Evolutionary conservation across 1,284 basidiomycete species (phyloP), one percentile per base, ranked within the genome.

Genomic region (Coriolopsis trogii): DNA sequence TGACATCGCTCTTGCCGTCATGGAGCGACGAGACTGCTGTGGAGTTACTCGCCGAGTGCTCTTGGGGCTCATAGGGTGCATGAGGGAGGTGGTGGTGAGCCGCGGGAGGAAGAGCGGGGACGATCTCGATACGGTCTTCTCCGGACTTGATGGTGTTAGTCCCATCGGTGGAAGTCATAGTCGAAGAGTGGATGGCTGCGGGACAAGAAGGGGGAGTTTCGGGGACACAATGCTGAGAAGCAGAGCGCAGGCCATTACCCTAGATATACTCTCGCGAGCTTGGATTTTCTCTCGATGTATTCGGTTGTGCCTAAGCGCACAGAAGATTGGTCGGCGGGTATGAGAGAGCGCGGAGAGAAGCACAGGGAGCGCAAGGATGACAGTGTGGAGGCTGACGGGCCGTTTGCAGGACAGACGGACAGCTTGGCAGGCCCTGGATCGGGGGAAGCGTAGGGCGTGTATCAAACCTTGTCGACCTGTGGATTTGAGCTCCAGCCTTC

Each of bases 1-100:
- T 58, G 39, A 53, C 54, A 2, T 60, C 55, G 34, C 52, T 56
- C 55, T 60, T 58, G 47, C 26, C 34, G 24, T 56, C 55, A 4
- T 55, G 45, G n/a, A 55, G 46, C 4, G 56, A 56, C 1, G 58
- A 51, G 2, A 53, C 48, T 4, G 51, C 53, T 6, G 52, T 56
- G 8, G 61, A 53, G 2, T 43, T 41, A 20, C 46, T 51, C 4
- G 45, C 41, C 13, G 51, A 40, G n/a, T n/a, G n/a, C 36, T 41
- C 34, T 16, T 52, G 45, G 26, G 44, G 44, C 20, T 49, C 49
- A 29, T 53, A 54, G 2, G 57, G 40, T 29, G 54, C 16, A 15
- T 39, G 38, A 18, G 54, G 36, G 16, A 46, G 31, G n/a, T 24
- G 18, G 24, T 47, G 28, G 30, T 49, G 54, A 2, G 34, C 34